Conservation (phyloP, 345 rosid genomes). For the Litchi chinensis region DNA sequence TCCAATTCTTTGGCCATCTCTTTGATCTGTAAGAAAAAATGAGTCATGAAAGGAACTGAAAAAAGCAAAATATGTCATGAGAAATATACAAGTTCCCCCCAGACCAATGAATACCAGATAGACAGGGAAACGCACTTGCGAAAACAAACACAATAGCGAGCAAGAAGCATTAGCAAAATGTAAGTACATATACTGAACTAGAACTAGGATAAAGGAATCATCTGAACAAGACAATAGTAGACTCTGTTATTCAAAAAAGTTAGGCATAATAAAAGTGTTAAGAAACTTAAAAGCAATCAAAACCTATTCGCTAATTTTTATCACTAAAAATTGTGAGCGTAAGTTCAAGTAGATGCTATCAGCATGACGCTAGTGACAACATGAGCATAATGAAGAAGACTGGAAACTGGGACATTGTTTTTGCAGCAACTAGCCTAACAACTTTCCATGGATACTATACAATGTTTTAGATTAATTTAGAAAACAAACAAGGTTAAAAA, state of each 20-base stretch:
- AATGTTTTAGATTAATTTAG: background rate
- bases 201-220: background rate
- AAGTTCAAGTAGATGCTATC: background rate
- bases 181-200: background rate
- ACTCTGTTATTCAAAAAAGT: background rate
- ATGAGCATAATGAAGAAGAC: background rate
- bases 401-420: background rate
- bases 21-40: conserved; percentile 52
- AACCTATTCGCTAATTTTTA: background rate
- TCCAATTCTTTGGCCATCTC: conserved; percentile 83
- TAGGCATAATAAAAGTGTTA: background rate
- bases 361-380: conserved; percentile 5
- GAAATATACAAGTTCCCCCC: conserved; percentile 12
- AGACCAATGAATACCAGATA: background rate
- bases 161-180: background rate
- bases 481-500: background rate
- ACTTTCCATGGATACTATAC: background rate
- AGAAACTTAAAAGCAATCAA: background rate
- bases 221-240: background rate
- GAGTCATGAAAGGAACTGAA: background rate
- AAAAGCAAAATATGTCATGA: conserved; percentile 1
- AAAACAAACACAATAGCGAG: background rate
- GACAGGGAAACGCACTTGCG: background rate
- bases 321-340: too few relatives aligned
- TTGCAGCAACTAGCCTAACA: background rate